Evolutionary conservation across 257 asterid species (phyloP).

Genomic region (Capsicum chinense): DNA sequence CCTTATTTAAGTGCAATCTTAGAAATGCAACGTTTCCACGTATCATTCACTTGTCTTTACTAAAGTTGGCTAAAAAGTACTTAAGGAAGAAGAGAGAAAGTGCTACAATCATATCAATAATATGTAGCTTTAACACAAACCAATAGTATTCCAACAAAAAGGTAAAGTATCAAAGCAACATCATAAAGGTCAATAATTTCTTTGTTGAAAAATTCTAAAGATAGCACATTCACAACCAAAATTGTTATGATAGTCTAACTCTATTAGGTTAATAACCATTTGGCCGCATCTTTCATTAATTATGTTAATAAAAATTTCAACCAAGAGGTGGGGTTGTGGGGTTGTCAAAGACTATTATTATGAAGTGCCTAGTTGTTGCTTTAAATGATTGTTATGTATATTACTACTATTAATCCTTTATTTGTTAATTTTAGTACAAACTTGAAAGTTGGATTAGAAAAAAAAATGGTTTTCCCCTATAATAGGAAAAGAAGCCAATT

Average conservation of each 20-base stretch:
- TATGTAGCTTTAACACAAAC: neutral
- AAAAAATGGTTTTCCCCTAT: neutral
- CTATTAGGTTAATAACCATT: neutral
- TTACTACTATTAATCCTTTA: neutral
- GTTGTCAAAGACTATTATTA: neutral
- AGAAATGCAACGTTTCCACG: neutral
- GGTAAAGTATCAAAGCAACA: slow-evolving; percentile 1
- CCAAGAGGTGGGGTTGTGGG: neutral
- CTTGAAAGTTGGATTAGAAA: neutral
- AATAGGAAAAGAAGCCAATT: neutral
- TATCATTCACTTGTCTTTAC: neutral
- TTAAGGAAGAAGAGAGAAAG: slow-evolving; percentile 27
- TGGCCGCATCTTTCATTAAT: neutral
- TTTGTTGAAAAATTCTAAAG: slow-evolving; percentile 2
- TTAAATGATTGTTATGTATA: neutral
- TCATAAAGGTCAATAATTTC: slow-evolving; percentile 23
- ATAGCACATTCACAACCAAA: slow-evolving; percentile 13
- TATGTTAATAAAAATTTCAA: neutral
- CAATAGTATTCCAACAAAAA: neutral
- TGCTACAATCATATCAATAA: neutral
- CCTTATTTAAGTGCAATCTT: slow-evolving; percentile 7
- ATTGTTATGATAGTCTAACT: neutral
- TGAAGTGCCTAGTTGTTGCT: neutral
- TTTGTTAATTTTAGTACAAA: neutral
- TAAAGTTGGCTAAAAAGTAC: slow-evolving; percentile 22